Evolutionary conservation across 1,284 basidiomycete genomes (phyloP), one percentile per base, ranked within the genome.

Genomic region (Phellopilus nigrolimitatus): DNA sequence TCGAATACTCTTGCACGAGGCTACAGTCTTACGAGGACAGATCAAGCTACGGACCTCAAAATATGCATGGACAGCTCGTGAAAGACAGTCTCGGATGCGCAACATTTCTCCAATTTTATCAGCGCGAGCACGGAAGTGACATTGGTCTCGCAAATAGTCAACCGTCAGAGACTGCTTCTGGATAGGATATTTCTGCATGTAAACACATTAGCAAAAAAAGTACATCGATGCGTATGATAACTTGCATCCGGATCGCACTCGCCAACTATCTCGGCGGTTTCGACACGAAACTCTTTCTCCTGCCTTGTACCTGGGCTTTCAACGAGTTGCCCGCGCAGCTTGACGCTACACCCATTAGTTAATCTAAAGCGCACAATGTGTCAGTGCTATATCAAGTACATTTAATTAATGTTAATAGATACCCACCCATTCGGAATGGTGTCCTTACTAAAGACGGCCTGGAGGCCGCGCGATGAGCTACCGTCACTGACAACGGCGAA

Each of bases 401-500:
- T 61, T 46, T 19, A 48, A 24, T 6, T 15, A 46, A n/a, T 19
- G 24, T 7, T 38, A n/a, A 33, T 17, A 10, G 13, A 12, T 10
- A 30, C 39, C 30, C 21, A 53, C 51, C 36, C 39, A 6, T 48
- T 39, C 8, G 51, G 51, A 8, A 53, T 28, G 19, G 30, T 19
- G 15, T 43, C 41, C 25, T 80, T 73, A 13, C 72, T 62, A 57
- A 93, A 74, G 3, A 97, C 91, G 1, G 84, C 88, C 66, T 97
- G 94, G 12, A 95, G 61, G 1, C 79, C 80, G 17, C 72, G 66
- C 5, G 73, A 61, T 1, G 77, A 80, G 49, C 85, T 89, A 2
- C 93, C 93, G 66, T 97, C 94, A 45, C 79, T 82, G 49, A 97
- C 66, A 38, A 89, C 84, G 0, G 84, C 85, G 61, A 97, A 97